phyloP scores from a whole-genome alignment of 345 rosid species.

The Schrenkiella parvula region DNA sequence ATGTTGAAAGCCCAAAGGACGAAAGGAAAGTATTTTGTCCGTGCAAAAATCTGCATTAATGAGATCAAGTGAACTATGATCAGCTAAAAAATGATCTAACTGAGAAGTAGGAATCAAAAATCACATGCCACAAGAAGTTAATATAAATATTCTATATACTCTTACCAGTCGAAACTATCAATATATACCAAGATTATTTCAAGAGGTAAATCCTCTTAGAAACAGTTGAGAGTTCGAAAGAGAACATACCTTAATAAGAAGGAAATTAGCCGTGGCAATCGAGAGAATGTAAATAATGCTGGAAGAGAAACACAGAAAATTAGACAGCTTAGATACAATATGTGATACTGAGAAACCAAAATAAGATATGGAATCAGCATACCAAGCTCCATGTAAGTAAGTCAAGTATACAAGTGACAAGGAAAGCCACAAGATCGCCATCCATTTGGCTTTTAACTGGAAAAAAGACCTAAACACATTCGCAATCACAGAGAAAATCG shows the following conservation, averaged over 20 bases:
- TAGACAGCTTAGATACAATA: neutral
- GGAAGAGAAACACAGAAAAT: too few species aligned
- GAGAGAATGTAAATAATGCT: too few species aligned
- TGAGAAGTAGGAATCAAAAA: neutral
- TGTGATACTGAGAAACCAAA: too few species aligned
- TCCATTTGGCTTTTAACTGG: constrained; percentile 52
- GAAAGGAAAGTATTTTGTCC: constrained; percentile 47
- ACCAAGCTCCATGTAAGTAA: constrained; percentile 94
- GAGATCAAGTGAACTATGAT: constrained; percentile 32
- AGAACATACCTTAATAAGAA: too few species aligned
- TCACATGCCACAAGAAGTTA: neutral
- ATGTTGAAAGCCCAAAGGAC: constrained; percentile 73
- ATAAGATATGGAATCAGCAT: constrained; percentile 5
- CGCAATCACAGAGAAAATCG: constrained; percentile 47
- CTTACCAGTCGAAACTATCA: neutral
- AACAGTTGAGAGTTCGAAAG: neutral
- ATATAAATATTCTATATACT: neutral
- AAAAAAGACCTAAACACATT: constrained; percentile 39
- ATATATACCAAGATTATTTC: neutral
- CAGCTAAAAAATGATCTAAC: constrained; percentile 1
- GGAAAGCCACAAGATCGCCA: constrained; percentile 69
- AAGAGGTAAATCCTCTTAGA: neutral
- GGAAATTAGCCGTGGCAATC: too few species aligned
- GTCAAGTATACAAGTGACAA: constrained; percentile 60
- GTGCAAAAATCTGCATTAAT: constrained; percentile 57